Conservation (phyloP, 1,284 basidiomycete species). For the Abortiporus biennis region DNA sequence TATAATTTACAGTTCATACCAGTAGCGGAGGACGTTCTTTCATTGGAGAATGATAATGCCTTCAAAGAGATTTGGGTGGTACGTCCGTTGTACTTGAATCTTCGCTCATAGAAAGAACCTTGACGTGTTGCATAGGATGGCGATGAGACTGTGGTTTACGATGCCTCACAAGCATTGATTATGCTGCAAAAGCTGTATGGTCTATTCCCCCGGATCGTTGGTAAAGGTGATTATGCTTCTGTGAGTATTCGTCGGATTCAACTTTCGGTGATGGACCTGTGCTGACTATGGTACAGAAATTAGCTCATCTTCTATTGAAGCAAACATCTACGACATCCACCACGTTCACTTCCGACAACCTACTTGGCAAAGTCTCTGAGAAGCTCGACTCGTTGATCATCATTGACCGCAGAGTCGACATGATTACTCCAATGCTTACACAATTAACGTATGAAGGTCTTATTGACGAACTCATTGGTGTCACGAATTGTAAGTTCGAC, state of each 20-base stretch:
- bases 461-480: conserved; percentile 90
- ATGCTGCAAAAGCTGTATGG: conserved; percentile 86
- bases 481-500: conserved; percentile 71
- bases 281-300: conserved; percentile 43
- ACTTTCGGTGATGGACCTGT: neutral
- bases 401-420: conserved; percentile 89
- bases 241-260: conserved; percentile 38
- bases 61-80: conserved; percentile 88
- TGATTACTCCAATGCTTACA: conserved; percentile 93
- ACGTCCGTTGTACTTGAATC: conserved; percentile 24
- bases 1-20: conserved; percentile 94
- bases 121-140: no score
- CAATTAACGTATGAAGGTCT: conserved; percentile 97
- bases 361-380: conserved; percentile 37
- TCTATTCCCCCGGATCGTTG: conserved; percentile 86
- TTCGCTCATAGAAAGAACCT: no score
- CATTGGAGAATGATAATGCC: conserved; percentile 78
- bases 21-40: conserved; percentile 85
- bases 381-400: conserved; percentile 86
- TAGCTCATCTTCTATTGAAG: conserved; percentile 68
- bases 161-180: conserved; percentile 83
- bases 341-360: conserved; percentile 31
- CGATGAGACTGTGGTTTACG: conserved; percentile 88
- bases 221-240: conserved; percentile 89
- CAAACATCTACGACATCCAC: conserved; percentile 40